A percentile compares a stretch with the other conserved stretches of the same genome.
These are phyloP conservation scores for Zizania latifolia DNA, from an alignment of 176 grass and related monocot species.

Conservation along the genomic window DNA sequence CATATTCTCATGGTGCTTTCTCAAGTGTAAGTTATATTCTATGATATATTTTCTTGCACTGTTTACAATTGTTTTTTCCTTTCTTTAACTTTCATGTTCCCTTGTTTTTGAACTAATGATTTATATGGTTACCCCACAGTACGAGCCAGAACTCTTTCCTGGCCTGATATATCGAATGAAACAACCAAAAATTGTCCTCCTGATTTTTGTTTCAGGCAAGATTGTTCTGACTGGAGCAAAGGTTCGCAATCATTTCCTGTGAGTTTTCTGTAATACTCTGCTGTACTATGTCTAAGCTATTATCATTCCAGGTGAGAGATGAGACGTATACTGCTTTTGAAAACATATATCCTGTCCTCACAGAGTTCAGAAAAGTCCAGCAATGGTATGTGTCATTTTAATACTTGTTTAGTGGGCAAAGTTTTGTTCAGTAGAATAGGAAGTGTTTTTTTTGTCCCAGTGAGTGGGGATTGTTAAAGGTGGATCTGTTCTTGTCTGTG, in stretches of 20 bases:
- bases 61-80: background rate
- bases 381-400: background rate
- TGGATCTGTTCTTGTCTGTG: background rate
- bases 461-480: background rate
- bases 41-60: background rate
- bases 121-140: conserved; percentile 24
- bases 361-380: conserved; percentile 75
- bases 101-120: conserved; percentile 4
- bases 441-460: background rate
- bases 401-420: background rate
- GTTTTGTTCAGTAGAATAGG: background rate
- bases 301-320: conserved; percentile 53
- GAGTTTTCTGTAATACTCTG: background rate
- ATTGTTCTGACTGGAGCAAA: conserved; percentile 74
- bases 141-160: too few species aligned
- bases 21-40: conserved; percentile 47
- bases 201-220: too few species aligned
- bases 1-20: conserved; percentile 73
- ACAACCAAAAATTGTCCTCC: too few species aligned
- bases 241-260: conserved; percentile 19
- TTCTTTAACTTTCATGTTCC: background rate
- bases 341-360: conserved; percentile 74
- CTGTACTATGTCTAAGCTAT: background rate
- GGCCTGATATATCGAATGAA: too few species aligned
- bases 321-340: conserved; percentile 79